Conservation (phyloP, 163 green algal genomes). For the Picocystis sp. region DNA sequence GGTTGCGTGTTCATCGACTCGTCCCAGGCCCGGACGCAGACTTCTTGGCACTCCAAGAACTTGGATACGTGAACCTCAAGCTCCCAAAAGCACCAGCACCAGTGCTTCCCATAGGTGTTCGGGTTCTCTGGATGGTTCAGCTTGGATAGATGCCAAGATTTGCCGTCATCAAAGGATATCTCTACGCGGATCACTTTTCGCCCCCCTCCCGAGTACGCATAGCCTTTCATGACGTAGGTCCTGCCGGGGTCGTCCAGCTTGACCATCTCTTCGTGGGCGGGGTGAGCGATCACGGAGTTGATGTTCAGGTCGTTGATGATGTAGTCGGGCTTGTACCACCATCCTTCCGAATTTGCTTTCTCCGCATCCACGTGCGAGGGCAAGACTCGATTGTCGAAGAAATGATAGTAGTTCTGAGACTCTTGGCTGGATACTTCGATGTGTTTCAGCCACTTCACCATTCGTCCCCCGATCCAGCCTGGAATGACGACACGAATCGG, state of each 20-base stretch:
- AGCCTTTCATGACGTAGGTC: slow-evolving; percentile 65
- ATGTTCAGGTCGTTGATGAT: slow-evolving; percentile 99
- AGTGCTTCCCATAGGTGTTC: slow-evolving; percentile 35
- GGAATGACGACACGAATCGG: slow-evolving; percentile 88
- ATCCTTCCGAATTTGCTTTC: slow-evolving; percentile 62
- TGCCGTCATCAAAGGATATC: slow-evolving; percentile 69
- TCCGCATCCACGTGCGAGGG: slow-evolving; percentile 77
- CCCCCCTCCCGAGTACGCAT: slow-evolving; percentile 81
- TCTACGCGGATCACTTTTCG: slow-evolving; percentile 78
- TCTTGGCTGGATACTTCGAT: slow-evolving; percentile 58
- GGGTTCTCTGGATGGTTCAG: slow-evolving; percentile 46
- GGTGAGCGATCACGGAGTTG: slow-evolving; percentile 66
- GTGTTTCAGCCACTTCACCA: slow-evolving; percentile 83
- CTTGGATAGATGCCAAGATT: slow-evolving; percentile 55
- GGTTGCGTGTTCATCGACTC: slow-evolving; percentile 31
- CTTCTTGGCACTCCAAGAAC: slow-evolving; percentile 11
- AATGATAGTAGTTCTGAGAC: slow-evolving; percentile 90
- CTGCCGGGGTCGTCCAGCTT: slow-evolving; percentile 18
- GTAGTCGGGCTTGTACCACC: slow-evolving; percentile 75
- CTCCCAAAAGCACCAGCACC: slow-evolving; percentile 23
- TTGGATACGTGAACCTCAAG: slow-evolving; percentile 12
- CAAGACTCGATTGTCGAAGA: slow-evolving; percentile 89
- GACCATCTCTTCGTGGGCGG: slow-evolving; percentile 73
- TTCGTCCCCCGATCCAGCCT: slow-evolving; percentile 85
- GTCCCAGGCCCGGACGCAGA: slow-evolving; percentile 24